These are phyloP conservation scores for Auricularia auricula-judae DNA, from an alignment of 768 basidiomycete species.

Conservation along the genomic window DNA sequence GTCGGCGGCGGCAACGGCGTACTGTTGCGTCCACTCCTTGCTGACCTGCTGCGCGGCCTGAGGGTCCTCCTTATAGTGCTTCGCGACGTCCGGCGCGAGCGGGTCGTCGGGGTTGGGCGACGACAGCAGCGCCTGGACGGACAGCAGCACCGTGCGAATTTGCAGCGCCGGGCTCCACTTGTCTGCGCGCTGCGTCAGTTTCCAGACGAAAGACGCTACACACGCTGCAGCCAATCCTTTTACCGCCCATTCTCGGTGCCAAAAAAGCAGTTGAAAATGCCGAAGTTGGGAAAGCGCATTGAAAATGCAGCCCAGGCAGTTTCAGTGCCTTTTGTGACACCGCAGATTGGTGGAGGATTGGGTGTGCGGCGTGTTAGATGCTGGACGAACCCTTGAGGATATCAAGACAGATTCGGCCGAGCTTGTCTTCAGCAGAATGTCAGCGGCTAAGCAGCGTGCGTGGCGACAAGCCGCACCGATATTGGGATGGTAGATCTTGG, in stretches of 20 bases:
- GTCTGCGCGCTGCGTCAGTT: constrained; percentile 37
- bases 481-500: constrained; percentile 98
- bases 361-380: neutral
- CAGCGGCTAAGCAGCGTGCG: neutral
- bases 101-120: constrained; percentile 97
- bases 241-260: too few relatives aligned
- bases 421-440: constrained; percentile 57
- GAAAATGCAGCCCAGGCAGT: too few relatives aligned
- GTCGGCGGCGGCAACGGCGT: constrained; percentile 31
- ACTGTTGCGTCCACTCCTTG: constrained; percentile 90
- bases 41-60: constrained; percentile 85
- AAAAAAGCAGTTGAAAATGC: too few relatives aligned
- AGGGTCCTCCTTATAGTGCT: constrained; percentile 98
- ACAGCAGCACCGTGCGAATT: constrained; percentile 94
- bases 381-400: constrained; percentile 76
- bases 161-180: constrained; percentile 99
- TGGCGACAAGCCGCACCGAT: constrained; percentile 56
- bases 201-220: too few relatives aligned
- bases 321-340: too few relatives aligned
- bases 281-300: too few relatives aligned
- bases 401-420: constrained; percentile 95
- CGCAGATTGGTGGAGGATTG: too few relatives aligned
- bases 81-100: constrained; percentile 88
- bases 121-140: constrained; percentile 91
- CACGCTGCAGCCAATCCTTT: too few relatives aligned